phyloP scores from a whole-genome alignment of 108 stramenopile genomes.

The Chaetoceros tenuissimus region DNA sequence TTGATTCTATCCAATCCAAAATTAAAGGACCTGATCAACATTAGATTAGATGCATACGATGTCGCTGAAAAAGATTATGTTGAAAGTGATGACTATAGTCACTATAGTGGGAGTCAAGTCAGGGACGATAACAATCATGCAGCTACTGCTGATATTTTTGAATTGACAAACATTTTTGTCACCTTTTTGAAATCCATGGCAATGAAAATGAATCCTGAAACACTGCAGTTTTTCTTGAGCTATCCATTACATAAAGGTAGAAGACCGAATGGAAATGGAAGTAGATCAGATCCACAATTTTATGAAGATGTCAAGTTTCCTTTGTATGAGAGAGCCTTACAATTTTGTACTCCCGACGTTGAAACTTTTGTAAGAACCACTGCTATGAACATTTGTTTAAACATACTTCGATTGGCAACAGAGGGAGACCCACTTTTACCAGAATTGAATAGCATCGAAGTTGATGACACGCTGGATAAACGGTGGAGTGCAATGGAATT shows the following conservation, averaged over 20 bases:
- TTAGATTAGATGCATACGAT: slow-evolving; percentile 56
- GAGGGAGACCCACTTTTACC: slow-evolving; percentile 10
- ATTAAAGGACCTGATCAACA: slow-evolving; percentile 68
- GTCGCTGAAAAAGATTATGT: slow-evolving; percentile 36
- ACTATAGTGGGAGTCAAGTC: background rate
- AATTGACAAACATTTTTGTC: slow-evolving; percentile 76
- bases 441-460: slow-evolving; percentile 2
- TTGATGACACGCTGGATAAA: no score
- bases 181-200: slow-evolving; percentile 78
- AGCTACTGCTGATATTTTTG: slow-evolving; percentile 36
- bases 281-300: slow-evolving; percentile 9
- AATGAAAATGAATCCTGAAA: slow-evolving; percentile 80
- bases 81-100: slow-evolving; percentile 5
- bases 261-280: slow-evolving; percentile 4
- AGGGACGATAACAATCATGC: slow-evolving; percentile 4
- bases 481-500: background rate
- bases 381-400: slow-evolving; percentile 86
- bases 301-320: slow-evolving; percentile 53
- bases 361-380: slow-evolving; percentile 82
- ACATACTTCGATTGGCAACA: slow-evolving; percentile 58
- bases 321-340: slow-evolving; percentile 73
- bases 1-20: slow-evolving; percentile 74
- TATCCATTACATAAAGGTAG: slow-evolving; percentile 32
- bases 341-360: slow-evolving; percentile 72
- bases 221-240: slow-evolving; percentile 77